These are phyloP conservation scores for Ceratocystiopsis minuta DNA, from an alignment of 2,329 filamentous ascomycete species.

Conservation along the genomic window DNA sequence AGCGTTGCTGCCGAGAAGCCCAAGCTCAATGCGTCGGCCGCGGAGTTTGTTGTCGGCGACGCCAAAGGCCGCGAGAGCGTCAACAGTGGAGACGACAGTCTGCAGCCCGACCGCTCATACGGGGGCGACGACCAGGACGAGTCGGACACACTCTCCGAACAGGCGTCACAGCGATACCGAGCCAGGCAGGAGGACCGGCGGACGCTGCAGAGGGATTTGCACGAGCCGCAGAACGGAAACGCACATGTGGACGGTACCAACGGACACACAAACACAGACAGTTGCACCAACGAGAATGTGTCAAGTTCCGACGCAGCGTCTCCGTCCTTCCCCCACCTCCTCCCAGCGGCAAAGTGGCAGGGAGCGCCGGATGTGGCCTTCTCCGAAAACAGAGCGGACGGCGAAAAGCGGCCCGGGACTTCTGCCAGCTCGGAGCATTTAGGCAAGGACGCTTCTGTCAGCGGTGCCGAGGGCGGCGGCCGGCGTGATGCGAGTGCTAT, in stretches of 20 bases:
- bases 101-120: not conserved
- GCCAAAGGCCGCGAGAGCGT: constrained; percentile 9
- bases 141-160: not conserved
- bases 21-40: constrained; percentile 36
- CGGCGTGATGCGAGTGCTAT: constrained; percentile 35
- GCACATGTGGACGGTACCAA: too few species aligned
- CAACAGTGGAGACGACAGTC: constrained; percentile 4
- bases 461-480: not conserved
- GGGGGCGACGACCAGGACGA: constrained; percentile 1
- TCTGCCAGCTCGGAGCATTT: constrained; percentile 11
- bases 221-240: too few species aligned
- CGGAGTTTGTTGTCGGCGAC: constrained; percentile 23
- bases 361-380: constrained; percentile 10
- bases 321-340: constrained; percentile 2
- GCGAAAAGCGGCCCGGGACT: constrained; percentile 20
- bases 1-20: constrained; percentile 35
- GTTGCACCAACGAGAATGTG: too few species aligned
- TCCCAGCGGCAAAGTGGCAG: constrained; percentile 16
- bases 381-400: constrained; percentile 27
- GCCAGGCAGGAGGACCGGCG: not conserved
- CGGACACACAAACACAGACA: too few species aligned
- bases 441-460: constrained; percentile 14
- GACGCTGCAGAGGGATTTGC: not conserved
- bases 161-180: not conserved
- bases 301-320: too few species aligned